A percentile compares a stretch with the other conserved stretches of the same genome.
These are phyloP conservation scores for Emericellopsis cladophorae DNA, from an alignment of 2,329 filamentous ascomycete species.

Conservation along the genomic window DNA sequence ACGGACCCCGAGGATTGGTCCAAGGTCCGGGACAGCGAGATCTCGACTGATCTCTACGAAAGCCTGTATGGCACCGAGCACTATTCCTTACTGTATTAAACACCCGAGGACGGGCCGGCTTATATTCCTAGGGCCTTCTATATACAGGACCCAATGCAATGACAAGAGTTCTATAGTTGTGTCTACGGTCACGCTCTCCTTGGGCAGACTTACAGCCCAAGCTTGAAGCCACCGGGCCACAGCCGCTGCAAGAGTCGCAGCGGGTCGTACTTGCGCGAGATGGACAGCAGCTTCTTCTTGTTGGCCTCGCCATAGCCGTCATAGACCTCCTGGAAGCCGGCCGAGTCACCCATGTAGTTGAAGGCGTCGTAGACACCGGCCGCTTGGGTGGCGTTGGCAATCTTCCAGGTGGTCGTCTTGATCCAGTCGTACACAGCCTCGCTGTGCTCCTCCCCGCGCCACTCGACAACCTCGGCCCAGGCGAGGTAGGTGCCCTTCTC, in stretches of 20 bases:
- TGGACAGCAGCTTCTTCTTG: constrained; percentile 3
- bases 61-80: neutral
- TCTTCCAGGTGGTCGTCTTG: too few relatives aligned
- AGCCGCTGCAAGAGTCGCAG: constrained; percentile 4
- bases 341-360: constrained; percentile 3
- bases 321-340: constrained; percentile 4
- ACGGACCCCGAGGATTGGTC: neutral
- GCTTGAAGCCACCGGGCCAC: constrained; percentile 5
- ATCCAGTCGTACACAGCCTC: too few relatives aligned
- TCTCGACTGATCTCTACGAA: neutral
- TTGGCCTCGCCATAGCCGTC: constrained; percentile 6
- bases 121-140: too few relatives aligned
- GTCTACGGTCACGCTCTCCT: too few relatives aligned
- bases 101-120: too few relatives aligned
- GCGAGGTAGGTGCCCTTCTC: too few relatives aligned
- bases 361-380: neutral
- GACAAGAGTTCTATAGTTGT: too few relatives aligned
- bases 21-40: neutral
- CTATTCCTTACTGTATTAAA: too few relatives aligned
- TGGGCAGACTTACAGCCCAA: neutral
- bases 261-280: constrained; percentile 7
- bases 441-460: too few relatives aligned
- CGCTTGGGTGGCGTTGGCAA: too few relatives aligned
- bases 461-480: too few relatives aligned
- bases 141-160: too few relatives aligned